Evolutionary conservation across 2,329 filamentous ascomycete genomes (phyloP).

Genomic region (Calonectria multiphialidica): DNA sequence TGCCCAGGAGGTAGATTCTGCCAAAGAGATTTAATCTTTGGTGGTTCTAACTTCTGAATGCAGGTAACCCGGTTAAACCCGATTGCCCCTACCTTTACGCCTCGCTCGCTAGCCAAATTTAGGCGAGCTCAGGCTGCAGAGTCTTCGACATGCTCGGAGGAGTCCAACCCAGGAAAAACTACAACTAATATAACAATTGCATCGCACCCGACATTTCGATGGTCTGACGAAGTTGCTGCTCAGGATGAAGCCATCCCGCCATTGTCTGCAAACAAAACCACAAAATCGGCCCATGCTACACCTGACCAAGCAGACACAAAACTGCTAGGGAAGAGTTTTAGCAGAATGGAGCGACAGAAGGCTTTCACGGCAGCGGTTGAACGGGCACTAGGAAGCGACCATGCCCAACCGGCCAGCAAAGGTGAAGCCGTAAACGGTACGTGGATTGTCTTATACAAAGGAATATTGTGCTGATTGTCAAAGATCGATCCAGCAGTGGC

Average conservation of each 20-base stretch:
- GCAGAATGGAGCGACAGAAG: constrained; percentile 27
- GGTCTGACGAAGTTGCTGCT: constrained; percentile 47
- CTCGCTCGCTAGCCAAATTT: constrained; percentile 48
- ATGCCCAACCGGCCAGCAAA: background rate
- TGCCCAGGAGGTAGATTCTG: constrained; percentile 65
- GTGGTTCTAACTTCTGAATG: constrained; percentile 56
- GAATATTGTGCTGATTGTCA: constrained; percentile 20
- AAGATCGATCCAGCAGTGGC: constrained; percentile 33
- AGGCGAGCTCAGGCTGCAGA: constrained; percentile 23
- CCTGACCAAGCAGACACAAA: background rate
- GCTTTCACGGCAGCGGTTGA: constrained; percentile 37
- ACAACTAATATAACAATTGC: constrained; percentile 15
- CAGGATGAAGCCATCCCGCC: constrained; percentile 28
- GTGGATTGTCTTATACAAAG: constrained; percentile 8
- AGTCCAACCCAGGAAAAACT: constrained; percentile 17
- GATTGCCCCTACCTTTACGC: constrained; percentile 67
- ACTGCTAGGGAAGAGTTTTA: constrained; percentile 2
- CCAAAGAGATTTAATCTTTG: constrained; percentile 43
- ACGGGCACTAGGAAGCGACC: constrained; percentile 33
- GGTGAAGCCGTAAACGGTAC: constrained; percentile 27
- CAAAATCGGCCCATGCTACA: background rate
- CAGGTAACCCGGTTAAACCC: constrained; percentile 68
- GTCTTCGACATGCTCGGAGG: constrained; percentile 28
- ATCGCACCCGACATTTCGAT: constrained; percentile 37
- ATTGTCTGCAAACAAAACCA: background rate